A percentile compares a stretch with the other conserved stretches of the same genome.
These are phyloP conservation scores for Fusarium bulbicola DNA, from an alignment of 2,329 filamentous ascomycete genomes.

Conservation along the genomic window DNA sequence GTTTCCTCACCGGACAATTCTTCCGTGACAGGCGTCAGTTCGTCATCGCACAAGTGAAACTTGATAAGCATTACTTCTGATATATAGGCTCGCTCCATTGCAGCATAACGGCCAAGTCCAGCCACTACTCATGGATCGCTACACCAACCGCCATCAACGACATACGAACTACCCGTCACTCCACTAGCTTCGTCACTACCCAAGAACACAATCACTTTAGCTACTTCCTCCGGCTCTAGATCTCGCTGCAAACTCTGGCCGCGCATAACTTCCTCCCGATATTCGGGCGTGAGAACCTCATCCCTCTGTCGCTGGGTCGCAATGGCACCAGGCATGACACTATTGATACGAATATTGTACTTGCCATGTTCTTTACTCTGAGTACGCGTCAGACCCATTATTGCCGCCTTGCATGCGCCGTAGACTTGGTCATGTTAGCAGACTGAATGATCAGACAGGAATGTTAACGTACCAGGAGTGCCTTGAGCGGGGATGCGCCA, in stretches of 20 bases:
- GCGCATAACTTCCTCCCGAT: slow-evolving; percentile 49
- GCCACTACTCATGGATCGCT: slow-evolving; percentile 21
- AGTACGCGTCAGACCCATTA: slow-evolving; percentile 64
- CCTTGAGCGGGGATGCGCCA: slow-evolving; percentile 55
- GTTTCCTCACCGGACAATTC: background rate
- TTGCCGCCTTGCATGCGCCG: slow-evolving; percentile 63
- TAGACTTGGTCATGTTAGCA: slow-evolving; percentile 44
- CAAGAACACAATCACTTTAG: slow-evolving; percentile 56
- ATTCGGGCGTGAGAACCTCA: slow-evolving; percentile 55
- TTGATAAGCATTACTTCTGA: fast-evolving
- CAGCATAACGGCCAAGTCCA: no score
- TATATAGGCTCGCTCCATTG: fast-evolving
- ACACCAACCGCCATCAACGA: slow-evolving; percentile 48
- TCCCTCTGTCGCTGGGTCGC: slow-evolving; percentile 56
- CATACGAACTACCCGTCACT: slow-evolving; percentile 54
- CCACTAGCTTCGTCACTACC: slow-evolving; percentile 57
- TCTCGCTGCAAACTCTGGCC: slow-evolving; percentile 55
- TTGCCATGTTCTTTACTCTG: slow-evolving; percentile 63
- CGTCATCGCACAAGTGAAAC: fast-evolving
- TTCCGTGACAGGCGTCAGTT: background rate
- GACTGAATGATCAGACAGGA: fast-evolving
- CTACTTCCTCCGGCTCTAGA: slow-evolving; percentile 54
- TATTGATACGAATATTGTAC: slow-evolving; percentile 58
- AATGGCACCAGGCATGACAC: slow-evolving; percentile 59
- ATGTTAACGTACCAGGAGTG: slow-evolving; percentile 41